Conservation (phyloP, 2,329 filamentous ascomycete species). For the Ophiognomonia clavigignenti-juglandacearum region DNA sequence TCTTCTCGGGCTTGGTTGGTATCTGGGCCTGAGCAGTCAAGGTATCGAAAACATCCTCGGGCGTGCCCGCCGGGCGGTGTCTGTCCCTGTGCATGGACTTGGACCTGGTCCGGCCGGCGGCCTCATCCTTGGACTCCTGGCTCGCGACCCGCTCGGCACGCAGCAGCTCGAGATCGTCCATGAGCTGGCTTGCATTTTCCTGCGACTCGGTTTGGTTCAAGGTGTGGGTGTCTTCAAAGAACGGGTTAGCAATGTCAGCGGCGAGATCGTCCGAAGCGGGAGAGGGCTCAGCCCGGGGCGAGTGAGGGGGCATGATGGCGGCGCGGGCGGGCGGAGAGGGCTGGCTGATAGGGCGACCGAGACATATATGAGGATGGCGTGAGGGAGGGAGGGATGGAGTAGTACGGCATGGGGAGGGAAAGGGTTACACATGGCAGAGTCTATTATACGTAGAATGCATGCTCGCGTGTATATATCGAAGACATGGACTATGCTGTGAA, state of each 20-base stretch:
- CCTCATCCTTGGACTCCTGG: constrained; percentile 33
- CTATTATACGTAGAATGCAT: not conserved
- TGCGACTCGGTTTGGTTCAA: constrained; percentile 21
- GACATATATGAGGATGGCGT: not conserved
- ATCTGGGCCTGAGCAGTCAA: constrained; percentile 19
- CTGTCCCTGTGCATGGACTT: constrained; percentile 23
- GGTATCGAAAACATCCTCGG: constrained; percentile 44
- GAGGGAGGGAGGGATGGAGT: not conserved
- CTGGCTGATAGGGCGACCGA: too few relatives aligned
- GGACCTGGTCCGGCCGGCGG: constrained; percentile 20
- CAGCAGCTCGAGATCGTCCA: constrained; percentile 45
- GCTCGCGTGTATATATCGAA: not conserved
- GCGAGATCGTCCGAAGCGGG: not conserved
- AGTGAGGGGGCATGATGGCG: not conserved
- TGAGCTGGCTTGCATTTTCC: constrained; percentile 33
- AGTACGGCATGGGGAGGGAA: not conserved
- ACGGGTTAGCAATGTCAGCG: constrained; percentile 5
- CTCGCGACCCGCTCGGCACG: constrained; percentile 43
- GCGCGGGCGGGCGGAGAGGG: too few relatives aligned
- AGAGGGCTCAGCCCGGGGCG: too few relatives aligned
- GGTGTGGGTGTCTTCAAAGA: constrained; percentile 12
- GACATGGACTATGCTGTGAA: constrained; percentile 3
- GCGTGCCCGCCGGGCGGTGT: constrained; percentile 30
- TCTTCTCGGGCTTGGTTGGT: constrained; percentile 14
- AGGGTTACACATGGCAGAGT: constrained; percentile 1